Base-by-base conservation (phyloP, 108 stramenopile genomes). In the Licmophora abbreviata region DNA sequence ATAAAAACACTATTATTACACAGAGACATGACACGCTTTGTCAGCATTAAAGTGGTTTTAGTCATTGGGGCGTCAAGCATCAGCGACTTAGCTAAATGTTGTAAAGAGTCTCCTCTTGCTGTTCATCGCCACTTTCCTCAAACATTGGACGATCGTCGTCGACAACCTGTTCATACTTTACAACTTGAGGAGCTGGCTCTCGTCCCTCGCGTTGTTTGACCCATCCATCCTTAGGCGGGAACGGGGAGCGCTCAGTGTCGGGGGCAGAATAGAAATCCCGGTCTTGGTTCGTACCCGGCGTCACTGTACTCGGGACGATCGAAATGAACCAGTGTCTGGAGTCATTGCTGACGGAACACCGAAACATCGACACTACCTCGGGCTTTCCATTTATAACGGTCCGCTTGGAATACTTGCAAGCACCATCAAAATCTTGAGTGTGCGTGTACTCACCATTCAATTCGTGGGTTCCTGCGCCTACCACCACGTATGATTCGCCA, bases 241-340 rank as follows among this genome's bases (percentile, higher is more conserved):
- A 30, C 10, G 48, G 33, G 10, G 36, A 31, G 17, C 58, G 59
- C 15, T 55, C 46, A 15, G 37, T 56, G 10, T 56, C 73, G 1
- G 71, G 63, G 6, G 77, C 74, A 8, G 66, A 63, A 35, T 95
- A 95, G 70, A 91, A 95, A 64, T 95, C 93, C 22, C 77, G 67
- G 49, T 95, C 93, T 8, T 59, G 48, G 23, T 69, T 76, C 27
- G 88, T 92, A 11, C 93, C 93, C 2, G 93, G 93, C 24, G 62
- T 58, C 25, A 61, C 59, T 7, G 62, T 66, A 23, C 54, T 53
- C 0, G 93, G 93, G 7, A 91, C 87, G 45, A 95, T 77, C 12
- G 84, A 86, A 26, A 95, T 81, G 55, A 81, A 95, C 93, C 93
- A 95, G 45, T 79, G 77, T 57, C 66, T 75, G 17, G 83, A 81